These are phyloP conservation scores for Russula vinacea DNA, from an alignment of 768 basidiomycete species.

Conservation along the genomic window DNA sequence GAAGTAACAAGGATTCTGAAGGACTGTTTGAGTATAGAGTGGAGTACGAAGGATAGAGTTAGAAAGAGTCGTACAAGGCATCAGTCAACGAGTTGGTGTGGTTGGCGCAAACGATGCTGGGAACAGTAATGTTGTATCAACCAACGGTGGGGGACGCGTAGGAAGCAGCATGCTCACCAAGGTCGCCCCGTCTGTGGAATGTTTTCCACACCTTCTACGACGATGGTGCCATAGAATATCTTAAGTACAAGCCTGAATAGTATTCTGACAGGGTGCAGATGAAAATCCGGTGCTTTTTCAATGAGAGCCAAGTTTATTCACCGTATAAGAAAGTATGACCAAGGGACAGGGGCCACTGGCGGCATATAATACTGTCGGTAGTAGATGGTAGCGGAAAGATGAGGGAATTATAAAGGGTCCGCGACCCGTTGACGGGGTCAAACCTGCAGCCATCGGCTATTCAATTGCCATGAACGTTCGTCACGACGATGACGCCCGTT, in stretches of 20 bases:
- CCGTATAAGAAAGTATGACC: conserved; percentile 71
- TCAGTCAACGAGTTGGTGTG: conserved; percentile 86
- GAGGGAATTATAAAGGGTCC: neutral
- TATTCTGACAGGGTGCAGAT: conserved; percentile 41
- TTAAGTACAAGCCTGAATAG: conserved; percentile 82
- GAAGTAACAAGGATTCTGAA: conserved; percentile 67
- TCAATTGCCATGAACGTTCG: conserved; percentile 13
- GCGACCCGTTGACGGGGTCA: neutral
- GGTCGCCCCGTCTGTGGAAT: conserved; percentile 72
- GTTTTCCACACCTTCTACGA: conserved; percentile 70
- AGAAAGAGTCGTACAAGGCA: conserved; percentile 58
- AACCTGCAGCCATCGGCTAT: neutral
- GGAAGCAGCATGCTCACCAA: conserved; percentile 47
- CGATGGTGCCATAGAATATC: conserved; percentile 87
- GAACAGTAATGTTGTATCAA: conserved; percentile 11
- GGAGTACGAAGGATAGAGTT: neutral
- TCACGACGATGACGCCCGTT: neutral
- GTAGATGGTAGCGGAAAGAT: neutral
- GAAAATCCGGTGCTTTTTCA: conserved; percentile 5
- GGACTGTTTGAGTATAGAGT: neutral
- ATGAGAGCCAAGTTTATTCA: conserved; percentile 32
- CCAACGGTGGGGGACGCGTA: neutral
- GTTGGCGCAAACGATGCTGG: conserved; percentile 79
- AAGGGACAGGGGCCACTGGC: conserved; percentile 47
- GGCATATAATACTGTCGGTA: conserved; percentile 33